Evolutionary conservation across 371 early-diverging fungal species (phyloP).

Genomic region (Neoconidiobolus thromboides): DNA sequence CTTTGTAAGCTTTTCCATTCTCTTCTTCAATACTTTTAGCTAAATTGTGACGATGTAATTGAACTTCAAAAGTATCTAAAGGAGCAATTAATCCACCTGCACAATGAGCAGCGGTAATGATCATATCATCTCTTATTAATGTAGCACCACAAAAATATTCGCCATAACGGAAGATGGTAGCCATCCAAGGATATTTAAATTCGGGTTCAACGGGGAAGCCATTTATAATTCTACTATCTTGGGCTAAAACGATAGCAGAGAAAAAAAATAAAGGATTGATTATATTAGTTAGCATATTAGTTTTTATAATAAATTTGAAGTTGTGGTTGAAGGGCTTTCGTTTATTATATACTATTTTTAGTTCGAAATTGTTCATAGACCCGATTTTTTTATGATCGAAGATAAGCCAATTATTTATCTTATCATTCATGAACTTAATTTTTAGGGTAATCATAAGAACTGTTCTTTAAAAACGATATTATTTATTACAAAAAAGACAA

Average conservation of each 20-base stretch:
- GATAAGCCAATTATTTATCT: too few relatives aligned
- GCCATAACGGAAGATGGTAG: background rate
- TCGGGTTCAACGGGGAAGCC: conserved; percentile 2
- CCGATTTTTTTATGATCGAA: too few relatives aligned
- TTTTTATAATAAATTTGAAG: too few relatives aligned
- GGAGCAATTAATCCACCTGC: conserved; percentile 7
- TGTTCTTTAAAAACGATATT: too few relatives aligned
- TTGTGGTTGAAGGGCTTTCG: too few relatives aligned
- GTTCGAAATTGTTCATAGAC: too few relatives aligned
- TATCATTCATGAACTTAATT: too few relatives aligned
- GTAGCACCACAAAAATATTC: conserved; percentile 18
- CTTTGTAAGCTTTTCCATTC: background rate
- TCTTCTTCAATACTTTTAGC: background rate
- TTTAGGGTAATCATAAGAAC: too few relatives aligned
- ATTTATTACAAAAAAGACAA: too few relatives aligned
- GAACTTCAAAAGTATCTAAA: conserved; percentile 1
- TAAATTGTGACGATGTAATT: background rate
- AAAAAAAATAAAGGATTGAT: too few relatives aligned
- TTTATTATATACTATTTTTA: too few relatives aligned
- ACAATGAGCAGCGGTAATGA: conserved; percentile 27
- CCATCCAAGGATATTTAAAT: conserved; percentile 6
- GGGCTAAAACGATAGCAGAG: background rate
- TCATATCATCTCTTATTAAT: conserved; percentile 14
- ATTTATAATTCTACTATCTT: conserved; percentile 2
- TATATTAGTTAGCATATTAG: too few relatives aligned